Percentiles rank a stretch among this genome's conserved stretches.
Evolutionary conservation across 108 stramenopile genomes (phyloP).

Genomic region (Licmophora abbreviata): DNA sequence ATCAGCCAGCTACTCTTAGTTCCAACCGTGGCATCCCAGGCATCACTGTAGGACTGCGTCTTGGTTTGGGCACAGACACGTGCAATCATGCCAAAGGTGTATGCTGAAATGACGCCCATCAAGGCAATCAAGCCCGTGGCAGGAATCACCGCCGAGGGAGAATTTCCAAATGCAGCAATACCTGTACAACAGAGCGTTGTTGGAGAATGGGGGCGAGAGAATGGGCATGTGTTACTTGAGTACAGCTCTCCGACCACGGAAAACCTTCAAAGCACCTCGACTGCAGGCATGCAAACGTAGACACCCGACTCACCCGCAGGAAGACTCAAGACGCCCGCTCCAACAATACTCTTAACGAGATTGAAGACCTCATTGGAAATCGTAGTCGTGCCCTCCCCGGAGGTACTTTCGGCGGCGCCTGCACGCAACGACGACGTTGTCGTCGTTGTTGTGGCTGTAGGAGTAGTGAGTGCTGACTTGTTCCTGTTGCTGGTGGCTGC

Average conservation of each 20-base stretch:
- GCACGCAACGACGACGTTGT: too few species aligned
- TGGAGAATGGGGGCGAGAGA: too few species aligned
- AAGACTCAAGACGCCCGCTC: conserved; percentile 91
- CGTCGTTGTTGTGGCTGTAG: too few species aligned
- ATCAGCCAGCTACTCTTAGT: conserved; percentile 63
- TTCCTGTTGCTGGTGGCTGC: too few species aligned
- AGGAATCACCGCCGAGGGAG: conserved; percentile 81
- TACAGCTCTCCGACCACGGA: too few species aligned
- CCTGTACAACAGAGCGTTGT: conserved; percentile 62
- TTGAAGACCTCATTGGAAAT: conserved; percentile 66
- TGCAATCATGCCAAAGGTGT: conserved; percentile 87
- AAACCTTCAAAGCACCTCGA: too few species aligned
- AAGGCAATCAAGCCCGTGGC: conserved; percentile 62
- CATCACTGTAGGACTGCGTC: conserved; percentile 82
- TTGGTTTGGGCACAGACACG: conserved; percentile 77
- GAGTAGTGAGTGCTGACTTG: too few species aligned
- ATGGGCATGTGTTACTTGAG: too few species aligned
- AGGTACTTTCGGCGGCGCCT: conserved; percentile 1
- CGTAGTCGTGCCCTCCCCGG: conserved; percentile 36
- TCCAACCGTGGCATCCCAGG: conserved; percentile 86
- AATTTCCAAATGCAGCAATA: conserved; percentile 87
- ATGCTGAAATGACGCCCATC: conserved; percentile 82
- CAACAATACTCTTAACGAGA: conserved; percentile 79
- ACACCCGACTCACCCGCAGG: conserved; percentile 47
- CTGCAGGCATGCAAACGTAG: too few species aligned